Conservation (phyloP, 495 filamentous ascomycete species). For the Tirmania nivea region DNA sequence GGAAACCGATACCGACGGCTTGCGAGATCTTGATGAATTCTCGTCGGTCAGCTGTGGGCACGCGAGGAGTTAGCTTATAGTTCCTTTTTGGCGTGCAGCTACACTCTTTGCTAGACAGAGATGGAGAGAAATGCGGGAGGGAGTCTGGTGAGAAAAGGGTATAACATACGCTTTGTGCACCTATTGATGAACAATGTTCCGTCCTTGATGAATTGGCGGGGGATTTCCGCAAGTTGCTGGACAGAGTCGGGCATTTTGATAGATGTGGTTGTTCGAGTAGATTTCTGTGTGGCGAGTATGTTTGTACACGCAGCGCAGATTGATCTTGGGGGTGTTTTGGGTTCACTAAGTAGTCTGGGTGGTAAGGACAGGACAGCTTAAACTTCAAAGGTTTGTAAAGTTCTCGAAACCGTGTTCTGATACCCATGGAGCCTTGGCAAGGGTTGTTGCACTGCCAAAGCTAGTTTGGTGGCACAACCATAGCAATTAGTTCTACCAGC, state of each 20-base stretch:
- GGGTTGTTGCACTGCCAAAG: too few relatives aligned
- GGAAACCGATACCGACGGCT: constrained; percentile 80
- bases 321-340: too few relatives aligned
- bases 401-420: too few relatives aligned
- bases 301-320: background rate
- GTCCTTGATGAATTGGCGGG: constrained; percentile 61
- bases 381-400: too few relatives aligned
- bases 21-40: constrained; percentile 92
- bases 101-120: background rate
- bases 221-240: constrained; percentile 60
- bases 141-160: background rate
- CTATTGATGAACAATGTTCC: constrained; percentile 63
- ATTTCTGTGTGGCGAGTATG: background rate
- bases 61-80: too few relatives aligned
- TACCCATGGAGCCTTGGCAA: too few relatives aligned
- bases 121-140: background rate
- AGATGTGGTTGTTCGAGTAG: background rate
- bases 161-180: constrained; percentile 56
- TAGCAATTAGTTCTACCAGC: too few relatives aligned
- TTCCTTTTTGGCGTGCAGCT: too few relatives aligned
- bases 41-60: constrained; percentile 41
- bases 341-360: too few relatives aligned
- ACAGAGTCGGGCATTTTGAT: constrained; percentile 48
- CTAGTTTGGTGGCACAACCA: too few relatives aligned
- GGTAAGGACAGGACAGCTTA: too few relatives aligned